Evolutionary conservation across 2,329 filamentous ascomycete species (phyloP), one percentile per base, ranked within the genome.

Genomic region (Malbranchea zuffiana): DNA sequence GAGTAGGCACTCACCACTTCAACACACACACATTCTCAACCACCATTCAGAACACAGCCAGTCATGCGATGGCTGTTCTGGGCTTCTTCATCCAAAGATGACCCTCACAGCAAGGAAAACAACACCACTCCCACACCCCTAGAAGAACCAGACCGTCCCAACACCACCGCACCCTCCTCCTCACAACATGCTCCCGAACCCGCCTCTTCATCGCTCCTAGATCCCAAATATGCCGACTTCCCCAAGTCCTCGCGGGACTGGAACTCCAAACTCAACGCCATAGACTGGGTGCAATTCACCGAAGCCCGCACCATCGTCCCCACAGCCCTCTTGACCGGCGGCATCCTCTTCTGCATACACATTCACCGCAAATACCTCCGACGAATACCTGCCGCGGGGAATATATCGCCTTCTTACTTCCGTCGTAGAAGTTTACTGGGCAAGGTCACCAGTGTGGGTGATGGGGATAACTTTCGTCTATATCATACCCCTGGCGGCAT

Each of bases 401-500:
- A 86, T 54, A 80, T 98, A 48, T 75, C 76, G 32, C 81, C 84
- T 2, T 66, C 68, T 7, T 80, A 79, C 54, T 88, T 88, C 55
- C 75, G 82, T 30, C 77, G 68, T 43, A 72, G 82, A 49, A 87
- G 75, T 48, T 55, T 98, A 27, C 81, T 88, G 49, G 90, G 90
- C 10, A 74, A 73, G 44, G 90, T 96, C 27, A 95, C 88, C 8
- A 86, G 82, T 49, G 90, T 98, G 16, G 90, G 92, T 27, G 90
- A 98, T 68, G 92, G 86, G 3, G 90, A 98, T 60, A 88, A 88
- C 55, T 95, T 98, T 58, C 81, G 90, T 49, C 59, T 98, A 32
- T 98, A 81, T 57, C 90, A 98, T 59, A 96, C 86, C 0, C 90
- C 90, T 0, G 88, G 88, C n/a, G 90, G 90, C 7, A 72, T 78